Percentiles rank a stretch among this genome's conserved stretches.
Conservation (phyloP, 306 rosid species). For the Glycyrrhiza uralensis region DNA sequence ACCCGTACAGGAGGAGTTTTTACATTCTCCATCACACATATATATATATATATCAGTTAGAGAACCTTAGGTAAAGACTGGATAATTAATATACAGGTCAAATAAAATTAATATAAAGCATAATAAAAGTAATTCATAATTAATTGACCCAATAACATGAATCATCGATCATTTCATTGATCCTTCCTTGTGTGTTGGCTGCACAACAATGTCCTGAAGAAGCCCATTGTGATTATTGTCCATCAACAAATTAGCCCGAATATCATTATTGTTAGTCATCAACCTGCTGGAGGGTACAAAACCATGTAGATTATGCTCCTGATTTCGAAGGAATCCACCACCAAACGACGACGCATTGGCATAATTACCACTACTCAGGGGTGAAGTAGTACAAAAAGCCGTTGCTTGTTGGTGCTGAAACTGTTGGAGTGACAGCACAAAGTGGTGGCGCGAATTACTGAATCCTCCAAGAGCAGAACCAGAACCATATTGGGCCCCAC, state of each 20-base stretch:
- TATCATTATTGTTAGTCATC: too few species aligned
- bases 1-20: too few species aligned
- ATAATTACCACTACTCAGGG: too few species aligned
- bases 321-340: slow-evolving; percentile 31
- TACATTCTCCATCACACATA: not conserved
- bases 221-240: slow-evolving; percentile 89
- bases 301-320: slow-evolving; percentile 2
- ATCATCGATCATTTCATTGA: not conserved
- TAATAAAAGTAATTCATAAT: not conserved
- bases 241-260: too few species aligned
- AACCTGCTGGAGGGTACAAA: not conserved
- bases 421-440: slow-evolving; percentile 19
- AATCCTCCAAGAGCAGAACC: not conserved
- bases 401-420: slow-evolving; percentile 17
- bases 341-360: slow-evolving; percentile 27
- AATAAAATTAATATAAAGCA: not conserved
- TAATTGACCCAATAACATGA: not conserved
- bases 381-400: too few species aligned
- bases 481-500: not conserved
- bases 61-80: not conserved
- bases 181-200: slow-evolving; percentile 56
- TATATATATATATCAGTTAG: not conserved
- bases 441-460: not conserved
- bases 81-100: not conserved
- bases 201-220: slow-evolving; percentile 70